These are phyloP conservation scores for Aureobasidium sp. DNA, from an alignment of 2,329 filamentous ascomycete species.

Conservation along the genomic window DNA sequence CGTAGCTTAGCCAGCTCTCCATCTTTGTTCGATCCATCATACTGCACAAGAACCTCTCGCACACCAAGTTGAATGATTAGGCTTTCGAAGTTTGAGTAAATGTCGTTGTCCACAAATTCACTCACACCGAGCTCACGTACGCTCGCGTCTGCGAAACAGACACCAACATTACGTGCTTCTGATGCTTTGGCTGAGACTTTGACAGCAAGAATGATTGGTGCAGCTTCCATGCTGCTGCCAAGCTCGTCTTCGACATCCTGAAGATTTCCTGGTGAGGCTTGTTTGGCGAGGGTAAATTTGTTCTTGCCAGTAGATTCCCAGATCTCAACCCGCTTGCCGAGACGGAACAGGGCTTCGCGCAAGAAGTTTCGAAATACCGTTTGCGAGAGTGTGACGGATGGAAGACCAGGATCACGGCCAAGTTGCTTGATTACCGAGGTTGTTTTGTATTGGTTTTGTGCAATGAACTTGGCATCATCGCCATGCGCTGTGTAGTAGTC, in stretches of 20 bases:
- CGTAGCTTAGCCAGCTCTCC: constrained; percentile 79
- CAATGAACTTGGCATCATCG: constrained; percentile 75
- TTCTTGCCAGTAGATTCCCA: constrained; percentile 72
- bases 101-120: constrained; percentile 97
- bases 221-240: constrained; percentile 74
- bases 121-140: constrained; percentile 92
- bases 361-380: constrained; percentile 96
- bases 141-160: constrained; percentile 96
- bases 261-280: constrained; percentile 80
- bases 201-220: constrained; percentile 90
- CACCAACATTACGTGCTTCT: constrained; percentile 79
- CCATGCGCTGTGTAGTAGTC: constrained; percentile 96
- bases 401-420: constrained; percentile 73
- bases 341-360: constrained; percentile 82
- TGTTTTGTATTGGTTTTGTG: constrained; percentile 84
- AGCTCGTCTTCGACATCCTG: constrained; percentile 96
- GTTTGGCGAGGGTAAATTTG: constrained; percentile 87
- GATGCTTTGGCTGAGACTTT: constrained; percentile 83
- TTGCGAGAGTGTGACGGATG: constrained; percentile 89
- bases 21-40: constrained; percentile 73
- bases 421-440: constrained; percentile 90
- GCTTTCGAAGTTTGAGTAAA: constrained; percentile 96
- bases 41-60: constrained; percentile 82
- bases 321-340: constrained; percentile 87
- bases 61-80: constrained; percentile 93